Percentiles rank a stretch among this genome's conserved stretches.
These are phyloP conservation scores for Dimargaris verticillata DNA, from an alignment of 192 early-diverging fungal genomes.

Conservation along the genomic window DNA sequence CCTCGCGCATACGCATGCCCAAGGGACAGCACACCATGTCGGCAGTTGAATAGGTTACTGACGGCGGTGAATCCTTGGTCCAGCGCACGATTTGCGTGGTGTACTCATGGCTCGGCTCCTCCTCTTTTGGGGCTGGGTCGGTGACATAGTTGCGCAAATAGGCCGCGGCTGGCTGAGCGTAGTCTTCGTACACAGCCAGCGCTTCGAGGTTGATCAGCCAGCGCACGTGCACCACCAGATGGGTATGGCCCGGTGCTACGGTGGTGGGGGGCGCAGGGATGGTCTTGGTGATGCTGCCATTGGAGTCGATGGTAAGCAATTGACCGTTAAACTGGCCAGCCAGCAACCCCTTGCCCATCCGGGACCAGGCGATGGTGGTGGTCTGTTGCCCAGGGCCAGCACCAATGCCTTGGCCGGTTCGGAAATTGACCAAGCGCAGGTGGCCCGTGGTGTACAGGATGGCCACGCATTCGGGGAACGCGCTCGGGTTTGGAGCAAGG, in stretches of 20 bases:
- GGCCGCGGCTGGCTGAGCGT: no score
- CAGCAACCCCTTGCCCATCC: neutral
- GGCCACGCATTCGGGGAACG: neutral
- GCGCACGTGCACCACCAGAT: neutral
- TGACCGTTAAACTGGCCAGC: neutral
- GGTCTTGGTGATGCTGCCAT: neutral
- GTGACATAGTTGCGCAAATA: neutral
- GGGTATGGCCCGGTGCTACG: neutral
- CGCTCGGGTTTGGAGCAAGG: neutral
- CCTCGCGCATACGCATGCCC: constrained; percentile 1
- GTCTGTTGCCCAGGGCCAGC: no score
- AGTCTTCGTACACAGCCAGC: neutral
- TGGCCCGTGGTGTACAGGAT: constrained; percentile 8
- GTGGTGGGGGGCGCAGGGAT: neutral
- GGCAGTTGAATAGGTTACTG: neutral
- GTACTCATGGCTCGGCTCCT: constrained; percentile 2
- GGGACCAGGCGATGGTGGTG: constrained; percentile 8
- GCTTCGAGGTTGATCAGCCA: neutral
- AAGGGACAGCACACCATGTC: neutral
- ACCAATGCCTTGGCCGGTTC: neutral
- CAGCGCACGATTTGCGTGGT: neutral
- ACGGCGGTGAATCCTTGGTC: neutral
- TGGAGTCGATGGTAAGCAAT: neutral
- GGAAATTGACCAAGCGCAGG: neutral
- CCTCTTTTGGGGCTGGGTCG: no score